Evolutionary conservation across 1,284 basidiomycete genomes (phyloP), one percentile per base, ranked within the genome.

Genomic region (Vanrija pseudolonga): DNA sequence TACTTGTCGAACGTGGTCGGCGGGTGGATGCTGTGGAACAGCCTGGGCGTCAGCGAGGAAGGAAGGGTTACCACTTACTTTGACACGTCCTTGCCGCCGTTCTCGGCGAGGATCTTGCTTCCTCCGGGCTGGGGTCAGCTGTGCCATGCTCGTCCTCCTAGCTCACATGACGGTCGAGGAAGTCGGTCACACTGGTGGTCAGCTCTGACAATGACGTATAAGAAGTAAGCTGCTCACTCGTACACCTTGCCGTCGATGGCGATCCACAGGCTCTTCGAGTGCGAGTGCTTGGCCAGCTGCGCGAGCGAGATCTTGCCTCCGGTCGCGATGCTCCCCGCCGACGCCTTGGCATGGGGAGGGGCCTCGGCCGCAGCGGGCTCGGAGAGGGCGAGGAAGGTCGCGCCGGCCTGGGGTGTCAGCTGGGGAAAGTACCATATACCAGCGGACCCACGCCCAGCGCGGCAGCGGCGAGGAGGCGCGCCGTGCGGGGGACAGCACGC

Each of bases 231-330:
- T 18, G 6, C 67, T 58, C 58, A 68, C 67, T 69, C 65, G 50
- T 64, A 72, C 0, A 72, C 70, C 18, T 56, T 55, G 11, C 67
- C 67, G 38, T 71, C 65, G 40, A 72, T 61, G 12, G 64, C 60
- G 9, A 72, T 57, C 70, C 70, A 72, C 23, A 69, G 47, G 45
- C 60, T 61, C 15, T 60, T 54, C 17, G 51, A 45, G 14, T 50
- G 44, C 23, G 46, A 56, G 50, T 72, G 70, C 45, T 66, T 52
- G 19, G 48, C 54, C n/a, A 72, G 55, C 49, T 69, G 51, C 32
- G 43, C 49, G 41, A 41, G 41, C n/a, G 41, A 37, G 12, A 50
- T 32, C 32, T 36, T 32, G 4, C 41, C 49, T 12, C 41, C 37
- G 40, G 18, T 36, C 14, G 49, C 49, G 41, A 42, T 41, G 49